Percentiles rank a stretch among this genome's conserved stretches.
Conservation (phyloP, 2,329 filamentous ascomycete species). For the Aspergillus chevalieri region DNA sequence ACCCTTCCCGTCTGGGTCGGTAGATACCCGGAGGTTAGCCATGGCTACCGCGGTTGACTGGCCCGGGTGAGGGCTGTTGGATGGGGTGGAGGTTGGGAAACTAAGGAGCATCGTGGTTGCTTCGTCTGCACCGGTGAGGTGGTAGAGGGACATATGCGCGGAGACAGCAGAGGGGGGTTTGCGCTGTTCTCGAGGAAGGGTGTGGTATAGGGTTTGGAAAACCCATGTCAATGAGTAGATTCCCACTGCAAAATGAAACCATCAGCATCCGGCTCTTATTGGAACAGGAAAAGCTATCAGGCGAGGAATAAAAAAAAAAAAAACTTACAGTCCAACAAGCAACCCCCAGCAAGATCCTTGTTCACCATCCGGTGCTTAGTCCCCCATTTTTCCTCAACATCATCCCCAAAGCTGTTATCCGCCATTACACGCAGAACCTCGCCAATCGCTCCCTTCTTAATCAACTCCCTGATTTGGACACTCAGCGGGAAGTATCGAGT, state of each 20-base stretch:
- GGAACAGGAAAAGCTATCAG: not conserved
- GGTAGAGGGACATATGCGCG: slow-evolving; percentile 65
- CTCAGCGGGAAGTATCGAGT: slow-evolving; percentile 82
- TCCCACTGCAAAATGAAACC: slow-evolving; percentile 48
- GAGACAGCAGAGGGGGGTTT: slow-evolving; percentile 60
- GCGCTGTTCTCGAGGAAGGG: slow-evolving; percentile 58
- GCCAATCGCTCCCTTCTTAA: slow-evolving; percentile 57
- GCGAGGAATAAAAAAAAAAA: slow-evolving; percentile 3
- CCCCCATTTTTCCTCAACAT: slow-evolving; percentile 55
- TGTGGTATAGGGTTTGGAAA: slow-evolving; percentile 81
- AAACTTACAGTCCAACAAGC: slow-evolving; percentile 61
- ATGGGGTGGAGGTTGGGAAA: slow-evolving; percentile 57
- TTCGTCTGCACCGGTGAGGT: slow-evolving; percentile 68
- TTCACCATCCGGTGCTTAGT: slow-evolving; percentile 75
- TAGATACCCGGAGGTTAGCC: slow-evolving; percentile 57
- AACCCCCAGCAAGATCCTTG: slow-evolving; percentile 72
- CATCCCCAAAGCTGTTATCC: slow-evolving; percentile 57
- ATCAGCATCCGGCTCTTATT: not conserved
- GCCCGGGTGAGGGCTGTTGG: slow-evolving; percentile 30
- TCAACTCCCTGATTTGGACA: slow-evolving; percentile 54
- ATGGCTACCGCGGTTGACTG: slow-evolving; percentile 67
- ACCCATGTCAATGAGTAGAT: slow-evolving; percentile 89
- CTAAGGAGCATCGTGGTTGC: slow-evolving; percentile 69
- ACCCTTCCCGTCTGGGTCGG: slow-evolving; percentile 56
- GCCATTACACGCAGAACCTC: slow-evolving; percentile 52